Conservation (phyloP, 2,329 filamentous ascomycete species). For the Neonectria hederae region DNA sequence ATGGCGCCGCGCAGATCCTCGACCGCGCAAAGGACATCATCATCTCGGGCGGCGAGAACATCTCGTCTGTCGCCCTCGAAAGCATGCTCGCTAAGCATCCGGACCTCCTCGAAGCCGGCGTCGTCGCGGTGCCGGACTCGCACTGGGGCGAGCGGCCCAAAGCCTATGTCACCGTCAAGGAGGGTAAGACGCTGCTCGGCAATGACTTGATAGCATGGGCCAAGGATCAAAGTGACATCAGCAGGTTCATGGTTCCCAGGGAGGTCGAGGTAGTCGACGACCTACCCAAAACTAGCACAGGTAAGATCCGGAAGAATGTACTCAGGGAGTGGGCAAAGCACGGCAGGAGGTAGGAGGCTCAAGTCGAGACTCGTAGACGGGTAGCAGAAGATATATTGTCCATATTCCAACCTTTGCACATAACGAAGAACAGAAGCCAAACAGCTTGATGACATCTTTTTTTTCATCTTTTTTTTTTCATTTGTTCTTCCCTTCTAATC, state of each 20-base stretch:
- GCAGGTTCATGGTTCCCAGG: slow-evolving; percentile 85
- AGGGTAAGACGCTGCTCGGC: slow-evolving; percentile 58
- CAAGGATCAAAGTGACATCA: slow-evolving; percentile 80
- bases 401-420: slow-evolving; percentile 10
- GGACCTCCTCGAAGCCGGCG: slow-evolving; percentile 88
- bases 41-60: slow-evolving; percentile 97
- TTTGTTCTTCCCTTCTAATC: not conserved
- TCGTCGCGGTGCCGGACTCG: slow-evolving; percentile 85
- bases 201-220: slow-evolving; percentile 87
- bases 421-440: slow-evolving; percentile 7
- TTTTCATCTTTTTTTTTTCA: slow-evolving; percentile 1
- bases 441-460: not conserved
- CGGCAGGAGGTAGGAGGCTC: slow-evolving; percentile 31
- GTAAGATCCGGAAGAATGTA: slow-evolving; percentile 96
- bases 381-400: not conserved
- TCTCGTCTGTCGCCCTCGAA: slow-evolving; percentile 92
- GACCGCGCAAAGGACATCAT: slow-evolving; percentile 98
- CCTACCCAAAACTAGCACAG: slow-evolving; percentile 95
- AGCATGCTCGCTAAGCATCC: slow-evolving; percentile 89
- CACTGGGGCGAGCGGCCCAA: slow-evolving; percentile 98
- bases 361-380: not conserved
- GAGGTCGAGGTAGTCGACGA: slow-evolving; percentile 83
- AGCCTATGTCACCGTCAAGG: slow-evolving; percentile 86
- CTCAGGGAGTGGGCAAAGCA: slow-evolving; percentile 80
- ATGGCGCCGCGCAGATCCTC: slow-evolving; percentile 90